These are phyloP conservation scores for Serendipita sp. DNA, from an alignment of 768 basidiomycete species.

Conservation along the genomic window DNA sequence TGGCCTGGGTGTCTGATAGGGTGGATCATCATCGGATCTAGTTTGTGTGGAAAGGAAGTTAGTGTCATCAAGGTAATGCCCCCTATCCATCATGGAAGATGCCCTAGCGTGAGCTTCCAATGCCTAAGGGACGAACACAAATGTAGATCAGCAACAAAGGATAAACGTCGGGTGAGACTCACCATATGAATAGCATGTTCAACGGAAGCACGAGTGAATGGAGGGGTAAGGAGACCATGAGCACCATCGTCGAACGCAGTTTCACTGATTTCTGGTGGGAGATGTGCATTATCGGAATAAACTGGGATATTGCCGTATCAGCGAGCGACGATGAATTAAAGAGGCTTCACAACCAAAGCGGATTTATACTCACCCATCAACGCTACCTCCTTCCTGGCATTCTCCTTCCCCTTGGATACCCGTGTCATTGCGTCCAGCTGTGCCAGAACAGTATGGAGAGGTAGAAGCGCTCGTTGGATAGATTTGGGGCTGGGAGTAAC, in stretches of 20 bases:
- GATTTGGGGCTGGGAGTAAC: neutral
- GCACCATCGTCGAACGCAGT: neutral
- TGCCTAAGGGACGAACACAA: no score
- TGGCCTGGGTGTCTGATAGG: no score
- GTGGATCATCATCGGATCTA: no score
- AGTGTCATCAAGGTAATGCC: no score
- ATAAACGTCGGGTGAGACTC: neutral
- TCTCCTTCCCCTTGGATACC: neutral
- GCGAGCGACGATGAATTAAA: neutral
- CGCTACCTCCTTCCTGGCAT: neutral
- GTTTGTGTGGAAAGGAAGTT: no score
- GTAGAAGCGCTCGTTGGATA: neutral
- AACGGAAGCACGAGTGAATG: constrained; percentile 2
- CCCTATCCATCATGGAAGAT: no score
- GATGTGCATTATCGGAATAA: constrained; percentile 3
- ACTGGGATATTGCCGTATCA: neutral
- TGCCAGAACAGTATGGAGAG: neutral
- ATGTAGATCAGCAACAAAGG: no score
- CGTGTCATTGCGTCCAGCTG: neutral
- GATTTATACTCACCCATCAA: neutral
- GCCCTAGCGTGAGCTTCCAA: no score
- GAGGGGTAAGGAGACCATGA: neutral
- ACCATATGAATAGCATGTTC: neutral
- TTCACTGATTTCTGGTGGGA: neutral
- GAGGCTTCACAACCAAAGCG: neutral